Base-by-base conservation (phyloP, 352 stramenopile genomes). In the Pythium apleroticum region DNA sequence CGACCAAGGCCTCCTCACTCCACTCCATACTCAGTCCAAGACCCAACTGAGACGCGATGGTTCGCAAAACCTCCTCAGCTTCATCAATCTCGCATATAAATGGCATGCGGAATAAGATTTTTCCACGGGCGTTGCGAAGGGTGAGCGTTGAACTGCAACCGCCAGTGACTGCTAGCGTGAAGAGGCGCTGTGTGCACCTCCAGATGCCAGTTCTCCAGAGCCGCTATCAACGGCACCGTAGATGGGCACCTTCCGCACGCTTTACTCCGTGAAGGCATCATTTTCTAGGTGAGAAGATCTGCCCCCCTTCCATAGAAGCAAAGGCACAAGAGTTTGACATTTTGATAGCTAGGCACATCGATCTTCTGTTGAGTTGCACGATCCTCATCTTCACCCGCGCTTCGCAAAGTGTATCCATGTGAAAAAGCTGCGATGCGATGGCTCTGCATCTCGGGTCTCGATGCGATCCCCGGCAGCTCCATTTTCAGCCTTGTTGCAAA, bases 91-190 rank as follows among this genome's bases (percentile, higher is more conserved):
- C n/a, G 43, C 15, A 19, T 50, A 28, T 33, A 55, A 39, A 55
- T 55, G 25, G 49, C 19, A 10, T 8, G 27, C 3, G 28, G 49
- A 55, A 55, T 55, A 55, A 55, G 49, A 55, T 30, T 28, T 50
- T 50, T 28, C 43, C 25, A 55, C 17, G 49, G 49, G 25, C 49
- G 24, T 55, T 55, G 25, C 25, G 28, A 55, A 55, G 24, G n/a
- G 39, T 55, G 49, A n/a, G 49, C 49, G 49, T 55, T 55, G 49
- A 55, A 37, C 25, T 12, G 7, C 20, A 50, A 15, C 43, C 10
- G 19, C 27, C 43, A 50, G 6, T 50, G 24, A 20, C 22, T 55
- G 28, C 24, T 33, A 12, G 49, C 25, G 19, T 37, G 25, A 20
- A 55, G 25, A 20, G 25, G 49, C 49, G 9, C n/a, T 52, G 7